Evolutionary conservation across 805 yeast species (phyloP).

Genomic region (Monosporozyma unispora): DNA sequence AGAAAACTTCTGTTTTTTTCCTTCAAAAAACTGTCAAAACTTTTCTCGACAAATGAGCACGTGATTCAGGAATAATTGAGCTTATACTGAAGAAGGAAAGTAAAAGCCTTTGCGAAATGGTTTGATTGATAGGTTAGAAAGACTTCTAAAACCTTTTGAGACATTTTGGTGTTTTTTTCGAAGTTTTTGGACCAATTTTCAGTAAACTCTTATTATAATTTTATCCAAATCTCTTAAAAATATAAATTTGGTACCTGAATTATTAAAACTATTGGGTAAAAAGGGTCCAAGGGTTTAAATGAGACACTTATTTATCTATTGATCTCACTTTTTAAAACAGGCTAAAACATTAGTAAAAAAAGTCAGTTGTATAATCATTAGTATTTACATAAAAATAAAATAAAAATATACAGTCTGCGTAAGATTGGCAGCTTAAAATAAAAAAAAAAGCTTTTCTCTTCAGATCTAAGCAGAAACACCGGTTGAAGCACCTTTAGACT

Average conservation of each 20-base stretch:
- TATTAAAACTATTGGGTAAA: too few relatives aligned
- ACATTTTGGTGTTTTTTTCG: neutral
- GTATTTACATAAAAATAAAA: neutral
- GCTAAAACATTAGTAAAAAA: neutral
- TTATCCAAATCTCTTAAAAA: too few relatives aligned
- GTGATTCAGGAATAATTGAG: neutral
- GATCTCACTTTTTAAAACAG: too few relatives aligned
- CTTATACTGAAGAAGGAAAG: neutral
- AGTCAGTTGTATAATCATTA: neutral
- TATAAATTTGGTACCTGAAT: too few relatives aligned
- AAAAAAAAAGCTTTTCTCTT: neutral
- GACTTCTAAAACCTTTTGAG: too few relatives aligned
- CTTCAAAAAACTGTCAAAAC: neutral
- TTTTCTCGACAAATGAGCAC: neutral
- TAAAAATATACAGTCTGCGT: neutral
- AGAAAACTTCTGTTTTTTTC: neutral
- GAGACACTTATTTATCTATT: too few relatives aligned
- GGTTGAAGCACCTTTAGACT: neutral
- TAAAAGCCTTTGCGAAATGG: too few relatives aligned
- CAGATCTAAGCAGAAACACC: neutral
- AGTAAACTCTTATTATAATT: neutral
- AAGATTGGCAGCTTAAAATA: too few relatives aligned
- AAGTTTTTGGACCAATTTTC: neutral
- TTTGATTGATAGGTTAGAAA: too few relatives aligned
- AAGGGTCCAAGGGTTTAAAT: too few relatives aligned